phyloP scores from a whole-genome alignment of 164 flowering plant genomes.

The Tetracentron sinense region DNA sequence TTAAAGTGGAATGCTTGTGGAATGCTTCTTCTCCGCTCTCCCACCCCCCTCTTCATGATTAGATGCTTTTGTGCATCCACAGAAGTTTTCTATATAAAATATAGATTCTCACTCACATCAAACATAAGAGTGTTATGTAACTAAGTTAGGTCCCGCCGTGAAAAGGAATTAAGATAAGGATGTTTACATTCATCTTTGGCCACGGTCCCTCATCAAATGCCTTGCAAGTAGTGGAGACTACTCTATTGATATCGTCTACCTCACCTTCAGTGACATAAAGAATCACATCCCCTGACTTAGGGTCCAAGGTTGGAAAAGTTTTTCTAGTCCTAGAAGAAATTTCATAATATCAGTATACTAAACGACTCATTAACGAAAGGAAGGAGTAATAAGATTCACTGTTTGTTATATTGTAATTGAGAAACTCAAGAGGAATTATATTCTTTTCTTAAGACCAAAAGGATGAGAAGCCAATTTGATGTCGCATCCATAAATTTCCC shows the following conservation, averaged over 20 bases:
- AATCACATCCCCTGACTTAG: conserved; percentile 66
- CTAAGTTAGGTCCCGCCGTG: too few relatives aligned
- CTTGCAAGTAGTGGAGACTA: conserved; percentile 64
- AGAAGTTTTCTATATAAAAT: too few relatives aligned
- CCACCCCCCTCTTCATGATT: too few relatives aligned
- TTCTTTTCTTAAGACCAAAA: background rate
- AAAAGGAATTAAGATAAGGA: background rate
- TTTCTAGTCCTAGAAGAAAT: conserved; percentile 32
- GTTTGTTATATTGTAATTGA: too few relatives aligned
- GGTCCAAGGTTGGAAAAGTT: too few relatives aligned
- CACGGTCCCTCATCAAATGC: conserved; percentile 73
- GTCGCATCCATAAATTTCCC: conserved; percentile 76
- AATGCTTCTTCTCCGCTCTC: too few relatives aligned
- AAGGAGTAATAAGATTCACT: background rate
- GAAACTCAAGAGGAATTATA: too few relatives aligned
- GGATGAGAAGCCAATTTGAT: conserved; percentile 36
- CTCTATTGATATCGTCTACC: conserved; percentile 54
- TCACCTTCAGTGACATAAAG: conserved; percentile 70
- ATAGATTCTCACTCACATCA: too few relatives aligned
- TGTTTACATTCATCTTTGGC: too few relatives aligned
- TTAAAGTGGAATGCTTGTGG: too few relatives aligned
- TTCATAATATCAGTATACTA: background rate
- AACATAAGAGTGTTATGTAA: too few relatives aligned
- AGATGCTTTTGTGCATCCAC: too few relatives aligned
- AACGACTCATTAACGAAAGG: background rate